Base-by-base conservation (phyloP, 345 rosid genomes). In the Orychophragmus violaceus region DNA sequence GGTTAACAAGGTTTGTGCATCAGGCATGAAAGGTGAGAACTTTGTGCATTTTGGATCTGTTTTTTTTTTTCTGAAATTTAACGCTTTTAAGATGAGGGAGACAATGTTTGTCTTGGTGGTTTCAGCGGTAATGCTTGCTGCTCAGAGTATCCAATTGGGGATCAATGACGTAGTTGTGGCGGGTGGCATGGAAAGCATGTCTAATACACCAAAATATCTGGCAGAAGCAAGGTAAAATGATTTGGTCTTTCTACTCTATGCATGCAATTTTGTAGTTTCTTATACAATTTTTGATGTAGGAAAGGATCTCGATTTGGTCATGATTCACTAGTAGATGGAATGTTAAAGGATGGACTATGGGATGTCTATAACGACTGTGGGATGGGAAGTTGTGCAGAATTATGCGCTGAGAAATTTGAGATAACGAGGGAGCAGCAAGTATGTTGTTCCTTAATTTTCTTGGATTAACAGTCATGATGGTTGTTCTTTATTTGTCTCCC, bases 121-220 rank as follows among this genome's bases (percentile, higher is more conserved):
- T 77, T 74, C 87, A 94, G 99, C 99, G 41, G 84, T 93, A 4
- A 83, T 87, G 93, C 82, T 94, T 76, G 99, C 97, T 21, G 86
- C 93, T 50, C 97, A 94, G 78, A 88, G 93, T 79, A 87, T 94
- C 53, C 97, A 91, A 75, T 76, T 94, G 73, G 93, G 99, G 59
- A 79, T 94, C 76, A 91, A 91, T 74, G 96, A 94, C 22, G 81
- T 88, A 24, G 93, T 94, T 53, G 96, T 94, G 65, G 90, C 99
- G 18, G 99, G 97, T 69, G 99, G 99, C 78, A 94, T 89, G 97
- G 97, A 94, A 76, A 91, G 84, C 84, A 94, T 94, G 97, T 94
- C 99, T 6, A 94, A 84, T 72, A 87, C 68, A n/a, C 99, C 96
- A 16, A 94, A 94, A 61, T 94, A 94, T 70, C 39, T 94, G 37